These are phyloP conservation scores for Metschnikowia dekortorum DNA, from an alignment of 805 yeast species.

Conservation along the genomic window DNA sequence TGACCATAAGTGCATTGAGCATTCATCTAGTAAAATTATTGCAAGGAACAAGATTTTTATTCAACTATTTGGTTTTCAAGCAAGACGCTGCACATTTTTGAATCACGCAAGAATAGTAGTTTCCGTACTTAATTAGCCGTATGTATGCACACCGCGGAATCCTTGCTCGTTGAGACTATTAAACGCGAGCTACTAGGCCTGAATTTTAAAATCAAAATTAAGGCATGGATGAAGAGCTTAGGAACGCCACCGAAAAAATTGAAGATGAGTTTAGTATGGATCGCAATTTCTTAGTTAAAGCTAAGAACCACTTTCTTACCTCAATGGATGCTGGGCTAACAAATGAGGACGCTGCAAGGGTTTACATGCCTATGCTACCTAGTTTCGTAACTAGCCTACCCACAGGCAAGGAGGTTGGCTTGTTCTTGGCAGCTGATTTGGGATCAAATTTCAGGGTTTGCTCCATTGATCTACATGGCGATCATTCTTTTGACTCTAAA, in stretches of 20 bases:
- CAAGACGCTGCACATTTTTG: background rate
- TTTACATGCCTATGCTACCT: constrained; percentile 81
- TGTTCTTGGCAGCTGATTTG: constrained; percentile 83
- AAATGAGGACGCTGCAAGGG: constrained; percentile 38
- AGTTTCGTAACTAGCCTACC: constrained; percentile 84
- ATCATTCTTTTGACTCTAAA: constrained; percentile 69
- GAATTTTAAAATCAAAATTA: background rate
- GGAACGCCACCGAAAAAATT: constrained; percentile 30
- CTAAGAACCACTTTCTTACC: constrained; percentile 53
- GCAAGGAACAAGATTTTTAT: no score
- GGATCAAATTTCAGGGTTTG: constrained; percentile 97
- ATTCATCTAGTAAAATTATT: no score
- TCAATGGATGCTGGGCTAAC: constrained; percentile 59
- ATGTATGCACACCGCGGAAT: constrained; percentile 4
- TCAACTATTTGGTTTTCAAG: no score
- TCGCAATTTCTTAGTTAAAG: constrained; percentile 39
- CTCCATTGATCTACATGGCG: constrained; percentile 72
- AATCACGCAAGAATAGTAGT: background rate
- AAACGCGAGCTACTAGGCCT: background rate
- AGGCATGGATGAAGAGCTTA: constrained; percentile 16
- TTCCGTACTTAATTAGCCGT: background rate
- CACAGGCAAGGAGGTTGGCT: constrained; percentile 77
- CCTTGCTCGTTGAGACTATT: background rate
- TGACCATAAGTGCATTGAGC: no score
- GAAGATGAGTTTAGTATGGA: constrained; percentile 39